Evolutionary conservation across 768 basidiomycete species (phyloP).

Genomic region (Calocera viscosa): DNA sequence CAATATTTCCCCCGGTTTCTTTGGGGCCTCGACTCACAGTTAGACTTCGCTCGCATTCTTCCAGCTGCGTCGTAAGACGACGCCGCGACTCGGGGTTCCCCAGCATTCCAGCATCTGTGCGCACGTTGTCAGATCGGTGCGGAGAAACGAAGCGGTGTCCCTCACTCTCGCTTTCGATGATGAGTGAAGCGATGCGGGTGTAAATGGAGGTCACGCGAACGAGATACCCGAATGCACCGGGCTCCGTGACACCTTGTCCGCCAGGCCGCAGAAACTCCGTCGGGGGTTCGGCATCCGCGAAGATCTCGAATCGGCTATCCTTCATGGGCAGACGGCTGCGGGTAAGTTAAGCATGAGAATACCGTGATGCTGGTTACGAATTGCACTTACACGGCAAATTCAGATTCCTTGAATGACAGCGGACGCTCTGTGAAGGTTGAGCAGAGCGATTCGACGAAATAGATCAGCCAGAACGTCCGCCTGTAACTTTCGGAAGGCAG

Average conservation of each 20-base stretch:
- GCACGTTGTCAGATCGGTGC: neutral
- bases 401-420: constrained; percentile 13
- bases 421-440: constrained; percentile 28
- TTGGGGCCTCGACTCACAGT: neutral
- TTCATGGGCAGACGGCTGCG: neutral
- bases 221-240: constrained; percentile 55
- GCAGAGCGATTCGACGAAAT: constrained; percentile 43
- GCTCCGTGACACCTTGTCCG: neutral
- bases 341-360: neutral
- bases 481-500: constrained; percentile 44
- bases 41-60: neutral
- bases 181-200: constrained; percentile 34
- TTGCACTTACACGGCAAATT: constrained; percentile 37
- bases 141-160: constrained; percentile 11
- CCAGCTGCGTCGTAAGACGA: constrained; percentile 10
- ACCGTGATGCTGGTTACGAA: neutral
- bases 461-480: constrained; percentile 69
- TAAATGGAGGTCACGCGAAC: constrained; percentile 57
- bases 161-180: constrained; percentile 36
- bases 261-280: neutral
- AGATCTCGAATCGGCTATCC: constrained; percentile 1
- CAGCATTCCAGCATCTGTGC: constrained; percentile 2
- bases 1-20: constrained; percentile 3
- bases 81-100: neutral
- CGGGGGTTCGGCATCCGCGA: constrained; percentile 2